A percentile compares a stretch with the other conserved stretches of the same genome.
phyloP scores from a whole-genome alignment of 495 filamentous ascomycete species.

The Apodospora peruviana region DNA sequence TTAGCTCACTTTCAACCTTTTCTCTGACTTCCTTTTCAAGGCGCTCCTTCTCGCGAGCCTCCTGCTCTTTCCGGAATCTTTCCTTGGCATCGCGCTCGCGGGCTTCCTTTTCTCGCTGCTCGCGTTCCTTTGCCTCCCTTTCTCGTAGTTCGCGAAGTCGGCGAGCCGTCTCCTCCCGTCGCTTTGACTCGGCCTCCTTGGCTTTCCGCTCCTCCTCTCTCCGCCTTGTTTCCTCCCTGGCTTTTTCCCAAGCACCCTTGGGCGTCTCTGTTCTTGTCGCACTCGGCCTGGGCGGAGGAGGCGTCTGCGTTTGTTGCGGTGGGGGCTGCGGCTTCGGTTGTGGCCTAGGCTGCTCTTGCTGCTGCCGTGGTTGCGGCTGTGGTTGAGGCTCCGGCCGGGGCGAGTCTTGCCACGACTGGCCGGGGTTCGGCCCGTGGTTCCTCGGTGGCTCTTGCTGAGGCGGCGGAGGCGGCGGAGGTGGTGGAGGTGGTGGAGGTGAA shows the following conservation, averaged over 20 bases:
- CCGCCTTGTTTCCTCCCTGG: constrained; percentile 60
- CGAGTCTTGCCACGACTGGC: constrained; percentile 37
- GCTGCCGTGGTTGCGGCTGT: constrained; percentile 1
- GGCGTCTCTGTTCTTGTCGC: constrained; percentile 20
- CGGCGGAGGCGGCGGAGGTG: constrained; percentile 31
- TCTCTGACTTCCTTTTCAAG: constrained; percentile 45
- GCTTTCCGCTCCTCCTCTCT: constrained; percentile 57
- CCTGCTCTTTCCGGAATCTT: constrained; percentile 32
- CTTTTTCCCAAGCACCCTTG: constrained; percentile 62
- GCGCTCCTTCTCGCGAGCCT: constrained; percentile 34
- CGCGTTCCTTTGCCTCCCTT: constrained; percentile 56
- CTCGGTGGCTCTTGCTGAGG: constrained; percentile 23
- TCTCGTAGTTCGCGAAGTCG: constrained; percentile 51
- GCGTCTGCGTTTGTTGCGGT: constrained; percentile 6
- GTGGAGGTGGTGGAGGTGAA: constrained; percentile 33
- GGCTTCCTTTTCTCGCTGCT: constrained; percentile 46
- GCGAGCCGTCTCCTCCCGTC: constrained; percentile 45
- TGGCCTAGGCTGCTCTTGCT: background rate
- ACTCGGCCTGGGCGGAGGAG: constrained; percentile 24
- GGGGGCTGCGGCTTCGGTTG: constrained; percentile 13
- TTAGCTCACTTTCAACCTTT: constrained; percentile 31
- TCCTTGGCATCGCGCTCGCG: constrained; percentile 31
- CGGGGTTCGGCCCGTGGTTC: constrained; percentile 22
- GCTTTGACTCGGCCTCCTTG: constrained; percentile 42
- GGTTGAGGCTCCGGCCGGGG: constrained; percentile 6